Conservation (phyloP, 768 basidiomycete genomes). For the Gautieria morchelliformis region DNA sequence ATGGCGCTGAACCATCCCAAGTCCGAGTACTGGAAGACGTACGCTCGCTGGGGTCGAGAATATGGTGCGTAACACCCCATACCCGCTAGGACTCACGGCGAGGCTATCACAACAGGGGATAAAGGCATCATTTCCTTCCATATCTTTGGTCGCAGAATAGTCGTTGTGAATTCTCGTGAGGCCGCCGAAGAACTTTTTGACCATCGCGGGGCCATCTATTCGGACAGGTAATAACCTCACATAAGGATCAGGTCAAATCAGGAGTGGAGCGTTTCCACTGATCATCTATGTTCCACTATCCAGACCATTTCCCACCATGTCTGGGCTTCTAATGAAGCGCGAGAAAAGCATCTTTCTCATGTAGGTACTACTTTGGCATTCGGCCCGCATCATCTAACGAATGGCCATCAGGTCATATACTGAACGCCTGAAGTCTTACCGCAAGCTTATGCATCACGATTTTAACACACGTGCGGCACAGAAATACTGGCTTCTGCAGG, state of each 20-base stretch:
- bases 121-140: constrained; percentile 6
- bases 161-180: constrained; percentile 13
- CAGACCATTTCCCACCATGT: constrained; percentile 8
- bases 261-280: background rate
- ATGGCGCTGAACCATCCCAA: constrained; percentile 3
- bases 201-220: constrained; percentile 14
- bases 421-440: constrained; percentile 29
- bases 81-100: background rate
- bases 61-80: constrained; percentile 14
- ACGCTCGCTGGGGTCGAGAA: constrained; percentile 16
- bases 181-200: constrained; percentile 12
- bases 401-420: background rate
- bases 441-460: constrained; percentile 30
- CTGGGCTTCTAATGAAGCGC: constrained; percentile 8
- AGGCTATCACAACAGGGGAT: background rate
- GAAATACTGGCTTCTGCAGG: constrained; percentile 26
- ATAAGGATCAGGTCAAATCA: background rate
- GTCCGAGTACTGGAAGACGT: constrained; percentile 12
- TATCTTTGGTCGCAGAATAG: constrained; percentile 5
- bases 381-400: background rate
- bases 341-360: constrained; percentile 8
- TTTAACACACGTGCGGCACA: constrained; percentile 27
- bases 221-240: constrained; percentile 8
- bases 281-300: background rate
- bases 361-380: background rate